phyloP scores from a whole-genome alignment of 495 filamentous ascomycete species.

The Penicillium maclennaniae region DNA sequence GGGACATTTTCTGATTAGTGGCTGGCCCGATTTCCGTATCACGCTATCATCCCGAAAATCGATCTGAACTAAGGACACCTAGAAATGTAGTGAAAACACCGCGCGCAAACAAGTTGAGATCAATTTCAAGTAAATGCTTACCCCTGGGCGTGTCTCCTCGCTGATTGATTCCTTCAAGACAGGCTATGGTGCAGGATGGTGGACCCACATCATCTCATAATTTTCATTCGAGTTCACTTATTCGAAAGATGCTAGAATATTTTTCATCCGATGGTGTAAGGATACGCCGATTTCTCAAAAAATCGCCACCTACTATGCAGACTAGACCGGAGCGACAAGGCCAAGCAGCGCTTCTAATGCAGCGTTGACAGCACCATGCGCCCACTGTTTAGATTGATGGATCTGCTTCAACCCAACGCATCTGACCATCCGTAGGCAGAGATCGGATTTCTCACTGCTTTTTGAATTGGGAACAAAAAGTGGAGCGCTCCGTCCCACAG shows the following conservation, averaged over 20 bases:
- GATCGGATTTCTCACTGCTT: slow-evolving; percentile 14
- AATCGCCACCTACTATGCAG: slow-evolving; percentile 12
- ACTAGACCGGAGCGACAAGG: slow-evolving; percentile 2
- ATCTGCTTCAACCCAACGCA: slow-evolving; percentile 12
- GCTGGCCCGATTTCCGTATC: neutral
- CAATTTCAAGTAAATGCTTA: too few relatives aligned
- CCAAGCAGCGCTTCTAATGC: slow-evolving; percentile 5
- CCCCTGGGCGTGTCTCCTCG: too few relatives aligned
- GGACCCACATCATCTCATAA: too few relatives aligned
- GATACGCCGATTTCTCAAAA: slow-evolving; percentile 3
- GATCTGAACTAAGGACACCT: neutral
- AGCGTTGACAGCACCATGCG: slow-evolving; percentile 5
- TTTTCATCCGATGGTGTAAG: neutral
- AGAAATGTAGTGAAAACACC: neutral
- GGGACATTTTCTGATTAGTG: neutral
- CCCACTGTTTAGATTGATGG: slow-evolving; percentile 10
- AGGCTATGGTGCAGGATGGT: too few relatives aligned
- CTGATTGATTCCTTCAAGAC: too few relatives aligned
- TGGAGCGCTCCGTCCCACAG: slow-evolving; percentile 2
- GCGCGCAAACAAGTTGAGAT: neutral
- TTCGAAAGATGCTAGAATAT: too few relatives aligned
- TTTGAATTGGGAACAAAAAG: neutral
- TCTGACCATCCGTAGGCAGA: slow-evolving; percentile 19
- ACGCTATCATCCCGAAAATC: slow-evolving; percentile 2
- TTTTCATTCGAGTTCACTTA: too few relatives aligned